Percentiles rank a stretch among this genome's conserved stretches.
Evolutionary conservation across 331 rosid genomes (phyloP).

Genomic region (Malus hybrid): DNA sequence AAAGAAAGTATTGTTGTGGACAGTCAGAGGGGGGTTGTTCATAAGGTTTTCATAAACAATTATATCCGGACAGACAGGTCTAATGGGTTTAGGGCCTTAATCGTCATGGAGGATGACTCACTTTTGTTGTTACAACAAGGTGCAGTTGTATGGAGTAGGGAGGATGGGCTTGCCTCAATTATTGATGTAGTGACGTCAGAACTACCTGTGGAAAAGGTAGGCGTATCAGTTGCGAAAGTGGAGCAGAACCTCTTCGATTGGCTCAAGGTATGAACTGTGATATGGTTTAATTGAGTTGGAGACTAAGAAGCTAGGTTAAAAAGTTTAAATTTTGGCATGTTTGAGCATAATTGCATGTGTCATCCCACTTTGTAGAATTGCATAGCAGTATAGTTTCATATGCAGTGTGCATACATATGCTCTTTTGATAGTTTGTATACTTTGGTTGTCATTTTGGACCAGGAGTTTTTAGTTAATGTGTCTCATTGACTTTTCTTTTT

Average conservation of each 20-base stretch:
- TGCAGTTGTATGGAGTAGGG: constrained; percentile 91
- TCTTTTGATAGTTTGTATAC: not conserved
- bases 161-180: constrained; percentile 96
- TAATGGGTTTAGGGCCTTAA: constrained; percentile 84
- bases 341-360: not conserved
- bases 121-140: constrained; percentile 89
- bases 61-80: constrained; percentile 86
- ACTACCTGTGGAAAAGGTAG: constrained; percentile 78
- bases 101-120: constrained; percentile 95
- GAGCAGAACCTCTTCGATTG: constrained; percentile 94
- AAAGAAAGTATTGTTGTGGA: constrained; percentile 68
- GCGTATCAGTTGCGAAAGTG: constrained; percentile 89
- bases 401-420: not conserved
- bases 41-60: constrained; percentile 66
- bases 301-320: not conserved
- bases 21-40: constrained; percentile 58
- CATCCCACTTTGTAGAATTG: not conserved
- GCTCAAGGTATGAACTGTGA: constrained; percentile 65
- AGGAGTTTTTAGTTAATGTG: constrained; percentile 5
- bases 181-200: constrained; percentile 78
- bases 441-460: not conserved
- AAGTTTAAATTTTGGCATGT: not conserved
- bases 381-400: not conserved
- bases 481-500: constrained; percentile 16
- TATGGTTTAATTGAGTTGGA: not conserved